Base-by-base conservation (phyloP, 2,329 filamentous ascomycete genomes). In the Exophiala viscosa region DNA sequence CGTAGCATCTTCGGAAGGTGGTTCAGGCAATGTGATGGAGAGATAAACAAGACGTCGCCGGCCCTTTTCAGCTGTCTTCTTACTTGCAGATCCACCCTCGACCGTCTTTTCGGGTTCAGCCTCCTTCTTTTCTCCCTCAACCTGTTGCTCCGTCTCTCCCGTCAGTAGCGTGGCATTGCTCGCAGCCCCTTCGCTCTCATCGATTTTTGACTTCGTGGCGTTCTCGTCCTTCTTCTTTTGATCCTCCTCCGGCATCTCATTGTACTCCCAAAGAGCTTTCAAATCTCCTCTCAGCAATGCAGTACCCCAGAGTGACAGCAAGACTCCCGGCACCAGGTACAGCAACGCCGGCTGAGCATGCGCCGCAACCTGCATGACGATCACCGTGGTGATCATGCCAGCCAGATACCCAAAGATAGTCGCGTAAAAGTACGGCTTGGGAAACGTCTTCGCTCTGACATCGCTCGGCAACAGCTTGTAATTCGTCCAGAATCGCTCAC, bases 271-370 rank as follows among this genome's bases (percentile, higher is more conserved):
- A 81, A 97, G 86, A 38, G 84, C 70, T 45, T 74, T 76, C 2
- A 92, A 59, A 65, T 97, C 90, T 2, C 90, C 87, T 9, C 84
- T 81, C 14, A 79, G 66, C 3, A 84, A 61, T 0, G 86, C 92
- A 1, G 87, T 93, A 3, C 83, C 69, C 86, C 89, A 95, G 1
- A 93, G 66, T 1, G 85, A 80, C 1, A 80, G 76, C 4, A 96
- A 73, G 0, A 97, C 89, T 0, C 88, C 86, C 0, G 92, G 92
- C 0, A 97, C 93, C 5, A 99, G 82, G 66, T 97, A 97, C 11
- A 99, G 74, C 31, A 99, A 77, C 6, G 93, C 92, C 0, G 92
- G 92, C 66, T 99, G 92, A 2, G 88, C 89, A 57, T 89, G 89
- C 42, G 86, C 79, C 64, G 84, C 93, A 8, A 89, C 72, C 45